These are phyloP conservation scores for Lenwebbia sp. DNA, from an alignment of 345 rosid genomes.

Conservation along the genomic window DNA sequence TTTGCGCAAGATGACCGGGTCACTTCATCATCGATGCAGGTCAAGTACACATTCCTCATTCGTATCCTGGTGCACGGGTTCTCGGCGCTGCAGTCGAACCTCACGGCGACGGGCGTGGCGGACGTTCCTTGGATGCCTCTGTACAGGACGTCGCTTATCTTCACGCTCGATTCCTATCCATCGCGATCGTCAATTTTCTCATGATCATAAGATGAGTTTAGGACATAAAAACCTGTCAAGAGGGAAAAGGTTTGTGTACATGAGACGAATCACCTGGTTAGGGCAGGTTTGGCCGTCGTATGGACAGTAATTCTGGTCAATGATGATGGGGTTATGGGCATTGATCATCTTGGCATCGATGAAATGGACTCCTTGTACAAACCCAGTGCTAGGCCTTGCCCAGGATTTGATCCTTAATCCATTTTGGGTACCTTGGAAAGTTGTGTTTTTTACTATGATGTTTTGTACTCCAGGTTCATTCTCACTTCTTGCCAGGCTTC, in stretches of 20 bases:
- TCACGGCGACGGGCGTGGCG: conserved; percentile 21
- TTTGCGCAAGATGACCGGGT: conserved; percentile 24
- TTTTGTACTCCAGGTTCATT: conserved; percentile 48
- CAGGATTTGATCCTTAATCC: conserved; percentile 62
- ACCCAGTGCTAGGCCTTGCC: conserved; percentile 55
- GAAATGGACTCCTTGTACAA: conserved; percentile 32
- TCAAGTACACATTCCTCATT: conserved; percentile 16
- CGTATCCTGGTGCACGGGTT: conserved; percentile 20
- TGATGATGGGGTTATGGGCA: conserved; percentile 36
- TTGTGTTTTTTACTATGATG: conserved; percentile 25
- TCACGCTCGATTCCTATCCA: conserved; percentile 16
- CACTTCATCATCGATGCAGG: conserved; percentile 1
- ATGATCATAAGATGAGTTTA: background rate
- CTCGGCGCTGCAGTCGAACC: conserved; percentile 22
- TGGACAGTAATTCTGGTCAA: conserved; percentile 62
- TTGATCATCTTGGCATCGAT: conserved; percentile 18
- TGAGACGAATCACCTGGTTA: conserved; percentile 15
- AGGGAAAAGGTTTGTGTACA: background rate
- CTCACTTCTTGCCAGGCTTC: conserved; percentile 32
- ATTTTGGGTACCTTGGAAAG: conserved; percentile 28
- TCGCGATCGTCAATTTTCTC: background rate
- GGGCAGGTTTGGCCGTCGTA: conserved; percentile 29
- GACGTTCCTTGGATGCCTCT: conserved; percentile 28
- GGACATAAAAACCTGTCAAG: background rate
- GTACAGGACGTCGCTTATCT: conserved; percentile 18